phyloP scores from a whole-genome alignment of 2,329 filamentous ascomycete species.

The Pseudogymnoascus verrucosus region DNA sequence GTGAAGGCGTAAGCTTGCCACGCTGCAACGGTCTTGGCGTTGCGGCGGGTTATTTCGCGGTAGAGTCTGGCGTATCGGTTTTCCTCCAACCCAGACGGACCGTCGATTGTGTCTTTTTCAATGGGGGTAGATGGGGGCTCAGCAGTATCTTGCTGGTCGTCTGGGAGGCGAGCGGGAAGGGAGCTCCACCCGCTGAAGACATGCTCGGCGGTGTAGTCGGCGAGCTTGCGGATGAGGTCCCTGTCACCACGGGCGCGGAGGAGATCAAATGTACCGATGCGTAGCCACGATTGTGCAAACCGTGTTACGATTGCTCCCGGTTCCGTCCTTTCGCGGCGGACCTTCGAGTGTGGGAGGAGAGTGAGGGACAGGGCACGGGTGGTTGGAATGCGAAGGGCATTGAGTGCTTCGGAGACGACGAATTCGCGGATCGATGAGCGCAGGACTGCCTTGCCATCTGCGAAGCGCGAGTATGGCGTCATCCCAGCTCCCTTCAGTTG shows the following conservation, averaged over 20 bases:
- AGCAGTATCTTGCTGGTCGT: slow-evolving; percentile 42
- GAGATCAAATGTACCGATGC: slow-evolving; percentile 96
- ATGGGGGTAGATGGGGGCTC: slow-evolving; percentile 39
- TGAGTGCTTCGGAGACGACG: slow-evolving; percentile 79
- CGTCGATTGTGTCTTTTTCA: slow-evolving; percentile 52
- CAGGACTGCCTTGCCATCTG: slow-evolving; percentile 89
- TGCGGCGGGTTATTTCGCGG: slow-evolving; percentile 76
- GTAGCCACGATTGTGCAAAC: slow-evolving; percentile 85
- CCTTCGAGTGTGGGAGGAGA: slow-evolving; percentile 62
- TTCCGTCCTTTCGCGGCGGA: slow-evolving; percentile 72
- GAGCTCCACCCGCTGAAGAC: slow-evolving; percentile 82
- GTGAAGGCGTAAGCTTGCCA: slow-evolving; percentile 99
- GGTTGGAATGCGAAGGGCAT: slow-evolving; percentile 76
- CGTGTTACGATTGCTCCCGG: slow-evolving; percentile 87
- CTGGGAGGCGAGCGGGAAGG: slow-evolving; percentile 54
- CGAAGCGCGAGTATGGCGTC: slow-evolving; percentile 93
- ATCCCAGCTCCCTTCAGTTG: slow-evolving; percentile 90
- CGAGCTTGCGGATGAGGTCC: slow-evolving; percentile 61
- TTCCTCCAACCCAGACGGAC: slow-evolving; percentile 58
- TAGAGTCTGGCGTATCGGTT: slow-evolving; percentile 86
- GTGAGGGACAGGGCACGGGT: slow-evolving; percentile 82
- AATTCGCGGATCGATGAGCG: slow-evolving; percentile 92
- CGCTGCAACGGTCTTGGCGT: slow-evolving; percentile 78
- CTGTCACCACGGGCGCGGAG: slow-evolving; percentile 74
- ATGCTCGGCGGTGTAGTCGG: slow-evolving; percentile 78